Evolutionary conservation across 2,329 filamentous ascomycete species (phyloP).

Genomic region (Neurospora sp.): DNA sequence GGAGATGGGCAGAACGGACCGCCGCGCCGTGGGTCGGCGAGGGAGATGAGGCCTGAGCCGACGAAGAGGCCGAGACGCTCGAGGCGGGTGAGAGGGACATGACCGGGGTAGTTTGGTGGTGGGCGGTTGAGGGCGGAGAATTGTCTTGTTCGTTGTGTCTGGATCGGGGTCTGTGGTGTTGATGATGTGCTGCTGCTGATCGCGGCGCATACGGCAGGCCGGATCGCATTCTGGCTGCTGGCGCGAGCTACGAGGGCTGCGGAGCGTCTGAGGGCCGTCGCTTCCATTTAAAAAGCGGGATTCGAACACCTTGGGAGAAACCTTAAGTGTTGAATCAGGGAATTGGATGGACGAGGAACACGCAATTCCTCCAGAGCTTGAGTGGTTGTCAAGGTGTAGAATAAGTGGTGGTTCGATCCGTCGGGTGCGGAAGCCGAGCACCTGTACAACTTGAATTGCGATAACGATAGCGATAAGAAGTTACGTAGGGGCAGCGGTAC

Average conservation of each 20-base stretch:
- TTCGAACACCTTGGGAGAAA: background rate
- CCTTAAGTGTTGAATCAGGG: constrained; percentile 4
- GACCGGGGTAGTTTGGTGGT: constrained; percentile 77
- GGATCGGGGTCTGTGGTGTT: background rate
- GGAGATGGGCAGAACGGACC: too few species aligned
- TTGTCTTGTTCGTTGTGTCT: constrained; percentile 11
- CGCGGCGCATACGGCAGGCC: constrained; percentile 1
- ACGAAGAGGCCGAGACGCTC: constrained; percentile 66
- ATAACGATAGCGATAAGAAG: background rate
- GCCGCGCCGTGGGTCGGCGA: constrained; percentile 69
- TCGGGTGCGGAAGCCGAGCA: background rate
- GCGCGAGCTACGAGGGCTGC: constrained; percentile 11
- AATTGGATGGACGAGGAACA: background rate
- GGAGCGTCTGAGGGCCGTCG: constrained; percentile 11
- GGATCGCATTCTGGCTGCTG: background rate
- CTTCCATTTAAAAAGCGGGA: constrained; percentile 18
- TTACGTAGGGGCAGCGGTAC: background rate
- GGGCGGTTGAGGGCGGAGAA: constrained; percentile 85
- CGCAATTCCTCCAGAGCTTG: constrained; percentile 13
- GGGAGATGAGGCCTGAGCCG: constrained; percentile 51
- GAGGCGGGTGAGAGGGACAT: constrained; percentile 73
- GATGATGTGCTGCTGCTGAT: background rate
- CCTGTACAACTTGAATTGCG: background rate
- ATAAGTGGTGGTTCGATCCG: background rate
- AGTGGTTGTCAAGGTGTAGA: constrained; percentile 2